Evolutionary conservation across 495 filamentous ascomycete genomes (phyloP).

Genomic region (Podospora didyma): DNA sequence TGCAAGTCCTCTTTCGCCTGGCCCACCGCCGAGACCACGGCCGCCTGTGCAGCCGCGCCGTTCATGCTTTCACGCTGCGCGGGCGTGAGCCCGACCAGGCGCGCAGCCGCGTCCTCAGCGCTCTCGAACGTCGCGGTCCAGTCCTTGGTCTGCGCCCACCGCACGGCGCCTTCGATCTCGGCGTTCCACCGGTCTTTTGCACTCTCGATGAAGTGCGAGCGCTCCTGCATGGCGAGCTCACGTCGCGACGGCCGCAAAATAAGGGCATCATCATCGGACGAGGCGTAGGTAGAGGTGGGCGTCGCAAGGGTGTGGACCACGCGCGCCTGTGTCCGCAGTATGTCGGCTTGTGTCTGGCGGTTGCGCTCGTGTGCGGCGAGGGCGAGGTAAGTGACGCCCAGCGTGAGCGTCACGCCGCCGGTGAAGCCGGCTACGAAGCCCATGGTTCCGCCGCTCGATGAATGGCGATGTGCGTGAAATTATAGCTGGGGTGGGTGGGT

Average conservation of each 20-base stretch:
- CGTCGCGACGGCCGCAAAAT: constrained; percentile 32
- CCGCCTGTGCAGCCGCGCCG: not conserved
- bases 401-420: constrained; percentile 82
- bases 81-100: constrained; percentile 22
- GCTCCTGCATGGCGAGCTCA: constrained; percentile 39
- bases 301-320: constrained; percentile 52
- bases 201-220: constrained; percentile 54
- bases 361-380: constrained; percentile 68
- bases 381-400: constrained; percentile 75
- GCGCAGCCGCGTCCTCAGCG: constrained; percentile 40
- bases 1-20: not conserved
- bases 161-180: constrained; percentile 65
- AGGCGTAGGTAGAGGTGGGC: constrained; percentile 8
- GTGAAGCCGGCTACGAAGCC: constrained; percentile 26
- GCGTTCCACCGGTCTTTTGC: constrained; percentile 79
- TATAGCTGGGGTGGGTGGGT: too few species aligned
- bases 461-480: too few species aligned
- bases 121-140: constrained; percentile 57
- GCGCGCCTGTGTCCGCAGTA: constrained; percentile 67
- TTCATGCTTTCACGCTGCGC: not conserved
- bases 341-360: constrained; percentile 62
- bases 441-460: too few species aligned
- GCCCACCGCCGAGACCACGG: not conserved
- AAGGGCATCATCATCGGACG: constrained; percentile 37
- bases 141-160: constrained; percentile 61